Base-by-base conservation (phyloP, 768 basidiomycete genomes). In the Gyrodon lividus region DNA sequence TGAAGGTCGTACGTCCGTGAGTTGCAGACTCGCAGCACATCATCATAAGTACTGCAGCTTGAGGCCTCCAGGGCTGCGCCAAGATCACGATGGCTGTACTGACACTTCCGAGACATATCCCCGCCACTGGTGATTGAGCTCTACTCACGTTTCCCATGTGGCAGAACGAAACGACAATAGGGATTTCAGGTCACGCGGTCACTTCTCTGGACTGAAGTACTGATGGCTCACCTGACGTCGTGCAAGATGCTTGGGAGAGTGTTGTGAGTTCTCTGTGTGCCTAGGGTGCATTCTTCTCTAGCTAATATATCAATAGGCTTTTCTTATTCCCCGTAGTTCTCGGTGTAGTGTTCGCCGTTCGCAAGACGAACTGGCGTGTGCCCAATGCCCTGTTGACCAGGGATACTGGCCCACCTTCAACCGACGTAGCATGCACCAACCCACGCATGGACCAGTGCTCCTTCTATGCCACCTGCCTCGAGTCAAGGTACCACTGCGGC, bases 381-480 rank as follows among this genome's bases (percentile, higher is more conserved):
- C 10, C 6, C 16, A 26, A 4, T n/a, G 0, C 6, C 5, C n/a
- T 17, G 12, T 38, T 43, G 37, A n/a, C 20, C 7, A 33, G 49
- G 17, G 48, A 30, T 14, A 5, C 22, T 1, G 60, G 53, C 14
- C 61, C 55, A 17, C 55, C 61, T 14, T 57, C 58, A 17, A 53
- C 55, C 13, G 34, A 58, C 22, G 46, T 44, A 23, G 46, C 51
- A 30, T 69, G 68, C 30, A 30, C 55, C 12, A 52, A 55, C 44
- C 76, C 77, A 4, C 70, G 68, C 2, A 61, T 57, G 41, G 70
- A 72, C 48, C 69, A 65, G 14, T 79, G 78, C 58, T 34, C 64
- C 3, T 79, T 78, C 62, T 78, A 78, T 59, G 53, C 66, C 33
- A 60, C 70, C 57, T 79, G 77, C 51, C 68, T 77, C 51, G 76